Percentiles rank a stretch among this genome's conserved stretches.
These are phyloP conservation scores for Trichoderma koningiopsis DNA, from an alignment of 2,329 filamentous ascomycete species.

Conservation along the genomic window DNA sequence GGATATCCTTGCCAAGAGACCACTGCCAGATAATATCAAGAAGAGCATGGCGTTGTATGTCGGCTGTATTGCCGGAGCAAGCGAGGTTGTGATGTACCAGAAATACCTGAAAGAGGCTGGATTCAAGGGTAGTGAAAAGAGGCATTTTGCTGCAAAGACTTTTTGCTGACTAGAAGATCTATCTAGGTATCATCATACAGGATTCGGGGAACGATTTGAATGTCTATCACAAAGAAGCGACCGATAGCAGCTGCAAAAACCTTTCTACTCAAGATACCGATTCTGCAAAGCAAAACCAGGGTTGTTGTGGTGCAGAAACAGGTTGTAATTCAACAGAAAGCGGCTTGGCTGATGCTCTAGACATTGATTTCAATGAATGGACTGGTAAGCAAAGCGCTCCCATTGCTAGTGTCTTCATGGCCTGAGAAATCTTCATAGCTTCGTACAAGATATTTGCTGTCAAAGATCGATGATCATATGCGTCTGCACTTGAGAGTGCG, in stretches of 20 bases:
- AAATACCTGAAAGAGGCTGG: constrained; percentile 52
- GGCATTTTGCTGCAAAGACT: not conserved
- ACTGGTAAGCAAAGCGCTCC: not conserved
- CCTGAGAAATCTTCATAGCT: not conserved
- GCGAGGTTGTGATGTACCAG: constrained; percentile 54
- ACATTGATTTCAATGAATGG: constrained; percentile 1
- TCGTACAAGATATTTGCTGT: constrained; percentile 1
- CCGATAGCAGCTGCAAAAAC: not conserved
- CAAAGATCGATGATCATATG: not conserved
- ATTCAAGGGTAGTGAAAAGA: constrained; percentile 39
- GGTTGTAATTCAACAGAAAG: not conserved
- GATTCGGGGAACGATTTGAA: not conserved
- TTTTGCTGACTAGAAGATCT: not conserved
- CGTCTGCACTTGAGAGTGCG: no score
- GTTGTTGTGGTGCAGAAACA: not conserved
- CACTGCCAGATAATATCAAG: constrained; percentile 51
- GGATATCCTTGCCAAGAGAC: constrained; percentile 58
- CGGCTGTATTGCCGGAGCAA: constrained; percentile 63
- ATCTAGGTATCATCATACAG: not conserved
- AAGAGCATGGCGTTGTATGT: constrained; percentile 57
- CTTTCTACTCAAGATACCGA: not conserved
- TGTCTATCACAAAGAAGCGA: not conserved
- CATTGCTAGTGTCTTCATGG: not conserved
- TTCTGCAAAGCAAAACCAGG: not conserved
- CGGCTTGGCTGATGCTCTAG: no score